A percentile compares a stretch with the other conserved stretches of the same genome.
phyloP scores from a whole-genome alignment of 371 early-diverging fungal species.

The Funneliformis caledonium region DNA sequence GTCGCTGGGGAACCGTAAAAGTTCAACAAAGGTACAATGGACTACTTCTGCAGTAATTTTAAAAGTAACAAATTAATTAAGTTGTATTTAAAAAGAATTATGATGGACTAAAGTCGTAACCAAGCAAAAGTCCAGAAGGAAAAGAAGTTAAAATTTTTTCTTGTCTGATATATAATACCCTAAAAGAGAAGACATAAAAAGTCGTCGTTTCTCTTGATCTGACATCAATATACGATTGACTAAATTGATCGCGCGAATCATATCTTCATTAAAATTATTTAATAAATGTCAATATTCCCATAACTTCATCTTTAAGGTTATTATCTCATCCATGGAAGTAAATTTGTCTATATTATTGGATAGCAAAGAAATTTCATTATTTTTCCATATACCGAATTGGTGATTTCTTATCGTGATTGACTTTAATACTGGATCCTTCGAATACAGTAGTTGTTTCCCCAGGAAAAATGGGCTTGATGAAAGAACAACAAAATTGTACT shows the following conservation, averaged over 20 bases:
- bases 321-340: neutral
- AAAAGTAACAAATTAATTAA: too few relatives aligned
- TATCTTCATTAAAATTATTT: neutral
- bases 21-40: too few relatives aligned
- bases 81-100: too few relatives aligned
- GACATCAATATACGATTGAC: neutral
- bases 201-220: neutral
- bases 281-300: neutral
- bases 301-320: constrained; percentile 21
- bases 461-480: neutral
- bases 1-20: too few relatives aligned
- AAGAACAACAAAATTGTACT: constrained; percentile 8
- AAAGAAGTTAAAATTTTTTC: neutral
- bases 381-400: constrained; percentile 3
- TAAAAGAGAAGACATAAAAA: neutral
- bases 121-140: neutral
- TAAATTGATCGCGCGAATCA: neutral
- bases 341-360: neutral
- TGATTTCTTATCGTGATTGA: neutral
- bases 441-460: neutral
- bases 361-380: too few relatives aligned
- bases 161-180: neutral
- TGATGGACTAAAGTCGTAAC: too few relatives aligned
- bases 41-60: too few relatives aligned
- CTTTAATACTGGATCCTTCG: neutral